Evolutionary conservation across 108 stramenopile genomes (phyloP), one percentile per base, ranked within the genome.

Genomic region (Pseudonitzschia pungens): DNA sequence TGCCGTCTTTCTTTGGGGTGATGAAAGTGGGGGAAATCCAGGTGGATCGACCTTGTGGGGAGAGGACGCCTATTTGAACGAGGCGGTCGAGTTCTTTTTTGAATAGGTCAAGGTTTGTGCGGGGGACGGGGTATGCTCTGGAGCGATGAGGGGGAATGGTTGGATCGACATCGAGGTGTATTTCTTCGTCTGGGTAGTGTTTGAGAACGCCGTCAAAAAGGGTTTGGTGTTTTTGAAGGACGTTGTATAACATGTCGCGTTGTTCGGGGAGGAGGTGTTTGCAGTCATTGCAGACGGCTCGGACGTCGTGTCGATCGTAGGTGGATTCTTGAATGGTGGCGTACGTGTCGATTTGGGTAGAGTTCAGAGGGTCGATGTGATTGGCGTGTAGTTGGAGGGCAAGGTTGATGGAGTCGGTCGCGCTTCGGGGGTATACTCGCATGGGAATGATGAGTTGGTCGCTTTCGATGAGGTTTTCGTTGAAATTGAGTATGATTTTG

Each of bases 1-100:
- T 32, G 1, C 60, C 70, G 48, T 74, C 77, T 45, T 78, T 78
- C 53, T 83, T 83, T 0, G 81, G 81, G 1, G 78, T 71, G 44
- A 83, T 66, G 53, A 83, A 75, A 0, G 78, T 59, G 0, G 82
- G 82, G 0, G 72, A 33, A 0, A 45, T 77, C 79, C 79, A 81
- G 71, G 69, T 60, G 0, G 68, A 36, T 3, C 43, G 15, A 14
- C 70, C 70, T 51, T 22, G 14, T 0, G 11, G 43, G 16, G 48
- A 16, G 15, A 82, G 36, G 6, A 82, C 73, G 0, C 72, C 77
- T 15, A 69, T 53, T 33, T 77, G 44, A 42, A 54, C 66, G 9
- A 84, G 55, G 1, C 73, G 68, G 4, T 78, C 41, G 20, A 84
- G 50, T 70, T 81, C 77, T 32, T 73, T 69, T 28, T 77, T 72